These are phyloP conservation scores for Rhizoclosmatium sp. DNA, from an alignment of 192 early-diverging fungal genomes.

Conservation along the genomic window DNA sequence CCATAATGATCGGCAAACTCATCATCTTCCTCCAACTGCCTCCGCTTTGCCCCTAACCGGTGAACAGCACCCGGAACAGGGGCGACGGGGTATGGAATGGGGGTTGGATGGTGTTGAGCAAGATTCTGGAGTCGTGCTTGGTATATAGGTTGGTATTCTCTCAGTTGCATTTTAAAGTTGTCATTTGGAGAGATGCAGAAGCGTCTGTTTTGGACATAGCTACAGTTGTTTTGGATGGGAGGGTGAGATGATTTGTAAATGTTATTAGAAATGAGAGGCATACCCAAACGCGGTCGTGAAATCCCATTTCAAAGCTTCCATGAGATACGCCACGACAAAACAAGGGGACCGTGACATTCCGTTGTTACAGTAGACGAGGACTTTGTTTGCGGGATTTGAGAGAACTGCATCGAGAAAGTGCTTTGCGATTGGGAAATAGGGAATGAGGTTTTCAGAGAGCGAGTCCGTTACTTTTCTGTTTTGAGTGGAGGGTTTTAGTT, in stretches of 20 bases:
- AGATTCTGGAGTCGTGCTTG: constrained; percentile 61
- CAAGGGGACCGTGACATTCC: constrained; percentile 86
- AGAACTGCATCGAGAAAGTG: constrained; percentile 61
- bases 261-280: constrained; percentile 34
- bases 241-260: not conserved
- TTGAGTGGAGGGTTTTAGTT: not conserved
- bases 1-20: constrained; percentile 26
- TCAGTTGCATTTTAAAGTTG: constrained; percentile 80
- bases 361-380: constrained; percentile 63
- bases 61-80: not conserved
- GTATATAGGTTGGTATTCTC: constrained; percentile 85
- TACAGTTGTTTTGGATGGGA: not conserved
- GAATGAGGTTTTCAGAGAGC: constrained; percentile 84
- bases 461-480: constrained; percentile 55
- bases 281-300: constrained; percentile 78
- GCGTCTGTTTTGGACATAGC: constrained; percentile 75
- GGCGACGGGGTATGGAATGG: not conserved
- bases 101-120: constrained; percentile 16
- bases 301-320: constrained; percentile 73
- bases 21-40: constrained; percentile 27
- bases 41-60: constrained; percentile 28
- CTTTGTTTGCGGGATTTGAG: constrained; percentile 36
- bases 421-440: constrained; percentile 71
- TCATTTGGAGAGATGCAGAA: constrained; percentile 90
- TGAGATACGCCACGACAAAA: constrained; percentile 90